Evolutionary conservation across 768 basidiomycete species (phyloP).

Genomic region (Scleroderma bovista): DNA sequence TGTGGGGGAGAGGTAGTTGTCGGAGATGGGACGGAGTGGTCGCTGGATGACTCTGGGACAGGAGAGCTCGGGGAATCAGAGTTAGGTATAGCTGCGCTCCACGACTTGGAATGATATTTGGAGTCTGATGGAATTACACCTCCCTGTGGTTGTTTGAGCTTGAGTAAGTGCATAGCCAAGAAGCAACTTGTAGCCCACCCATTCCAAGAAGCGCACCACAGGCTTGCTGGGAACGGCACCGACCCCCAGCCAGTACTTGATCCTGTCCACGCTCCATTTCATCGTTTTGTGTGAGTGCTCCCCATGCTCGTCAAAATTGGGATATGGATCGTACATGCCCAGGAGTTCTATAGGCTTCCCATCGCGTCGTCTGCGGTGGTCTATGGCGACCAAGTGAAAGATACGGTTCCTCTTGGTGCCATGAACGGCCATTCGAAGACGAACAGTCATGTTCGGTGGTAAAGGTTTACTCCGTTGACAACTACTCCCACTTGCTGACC

Average conservation of each 20-base stretch:
- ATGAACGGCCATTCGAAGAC: constrained; percentile 81
- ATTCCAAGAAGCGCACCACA: constrained; percentile 69
- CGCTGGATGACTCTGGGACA: neutral
- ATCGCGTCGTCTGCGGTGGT: constrained; percentile 65
- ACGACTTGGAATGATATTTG: constrained; percentile 44
- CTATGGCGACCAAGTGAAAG: constrained; percentile 82
- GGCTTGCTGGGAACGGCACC: constrained; percentile 81
- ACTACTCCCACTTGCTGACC: too few species aligned
- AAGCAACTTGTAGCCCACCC: constrained; percentile 42
- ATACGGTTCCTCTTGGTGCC: constrained; percentile 69
- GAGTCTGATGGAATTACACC: constrained; percentile 55
- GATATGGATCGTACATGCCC: constrained; percentile 76
- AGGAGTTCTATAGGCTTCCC: constrained; percentile 85
- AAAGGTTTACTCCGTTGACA: too few species aligned
- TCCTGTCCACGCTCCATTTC: constrained; percentile 87
- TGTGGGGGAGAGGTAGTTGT: neutral
- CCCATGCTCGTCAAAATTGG: constrained; percentile 30
- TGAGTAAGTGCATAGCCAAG: constrained; percentile 4
- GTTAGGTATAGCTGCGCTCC: neutral
- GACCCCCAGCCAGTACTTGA: constrained; percentile 82
- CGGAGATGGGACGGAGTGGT: neutral
- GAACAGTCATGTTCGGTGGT: constrained; percentile 73
- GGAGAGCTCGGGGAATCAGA: neutral
- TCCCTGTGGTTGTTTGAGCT: constrained; percentile 38
- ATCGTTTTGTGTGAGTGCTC: constrained; percentile 58